Conservation (phyloP, 2,329 filamentous ascomycete species). For the Myriosclerotinia scirpicola region DNA sequence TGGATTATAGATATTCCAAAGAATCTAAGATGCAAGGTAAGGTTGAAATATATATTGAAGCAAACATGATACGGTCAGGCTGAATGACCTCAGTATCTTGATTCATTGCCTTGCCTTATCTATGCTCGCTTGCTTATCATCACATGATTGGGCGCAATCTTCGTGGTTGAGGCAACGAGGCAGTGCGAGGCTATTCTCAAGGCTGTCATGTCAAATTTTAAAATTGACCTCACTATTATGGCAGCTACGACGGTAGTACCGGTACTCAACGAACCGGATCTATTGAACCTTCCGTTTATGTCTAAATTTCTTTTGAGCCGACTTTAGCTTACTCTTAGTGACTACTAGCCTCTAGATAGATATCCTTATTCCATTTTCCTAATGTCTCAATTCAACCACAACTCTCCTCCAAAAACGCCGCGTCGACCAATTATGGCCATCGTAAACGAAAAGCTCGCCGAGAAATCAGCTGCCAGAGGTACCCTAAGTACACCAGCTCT, state of each 20-base stretch:
- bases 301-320: not conserved
- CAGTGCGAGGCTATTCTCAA: conserved; percentile 23
- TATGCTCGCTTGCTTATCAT: conserved; percentile 20
- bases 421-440: conserved; percentile 26
- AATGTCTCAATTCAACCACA: conserved; percentile 28
- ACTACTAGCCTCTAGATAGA: not conserved
- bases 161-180: conserved; percentile 18
- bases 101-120: conserved; percentile 21
- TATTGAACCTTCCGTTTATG: not conserved
- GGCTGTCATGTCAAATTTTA: conserved; percentile 13
- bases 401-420: conserved; percentile 27
- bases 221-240: conserved; percentile 14
- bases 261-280: conserved; percentile 20
- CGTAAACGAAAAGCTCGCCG: conserved; percentile 21
- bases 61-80: conserved; percentile 6
- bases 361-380: conserved; percentile 11
- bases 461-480: conserved; percentile 22
- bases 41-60: conserved; percentile 10
- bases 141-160: conserved; percentile 13
- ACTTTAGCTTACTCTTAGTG: conserved; percentile 10
- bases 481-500: conserved; percentile 3
- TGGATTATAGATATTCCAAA: not conserved
- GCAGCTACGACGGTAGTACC: conserved; percentile 24
- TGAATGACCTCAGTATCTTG: conserved; percentile 13
- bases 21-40: not conserved